These are phyloP conservation scores for Coniochaeta sp. DNA, from an alignment of 2,329 filamentous ascomycete genomes.

Conservation along the genomic window DNA sequence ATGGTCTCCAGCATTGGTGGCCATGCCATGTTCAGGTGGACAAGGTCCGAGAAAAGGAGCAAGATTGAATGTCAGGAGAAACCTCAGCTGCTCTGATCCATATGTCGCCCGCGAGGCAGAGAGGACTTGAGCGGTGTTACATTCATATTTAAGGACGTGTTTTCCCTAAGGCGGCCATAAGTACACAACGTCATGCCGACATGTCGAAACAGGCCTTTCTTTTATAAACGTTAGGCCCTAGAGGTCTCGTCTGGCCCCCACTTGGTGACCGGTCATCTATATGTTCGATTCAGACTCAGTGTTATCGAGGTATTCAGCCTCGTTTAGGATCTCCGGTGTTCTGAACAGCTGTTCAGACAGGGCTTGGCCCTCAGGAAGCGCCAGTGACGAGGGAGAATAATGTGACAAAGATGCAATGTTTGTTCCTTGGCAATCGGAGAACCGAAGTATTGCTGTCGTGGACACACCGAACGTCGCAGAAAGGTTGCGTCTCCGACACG, in stretches of 20 bases:
- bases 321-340: background rate
- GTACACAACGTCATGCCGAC: background rate
- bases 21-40: constrained; percentile 13
- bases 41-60: background rate
- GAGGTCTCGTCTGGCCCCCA: background rate
- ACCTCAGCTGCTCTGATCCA: constrained; percentile 1
- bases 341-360: background rate
- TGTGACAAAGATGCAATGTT: background rate
- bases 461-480: background rate
- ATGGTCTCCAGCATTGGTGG: constrained; percentile 23
- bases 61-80: constrained; percentile 10
- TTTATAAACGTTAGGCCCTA: background rate
- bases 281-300: background rate
- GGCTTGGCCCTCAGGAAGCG: background rate
- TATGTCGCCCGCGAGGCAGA: background rate
- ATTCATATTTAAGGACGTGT: background rate
- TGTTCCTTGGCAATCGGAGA: no score
- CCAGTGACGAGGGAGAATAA: background rate
- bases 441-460: background rate
- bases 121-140: background rate
- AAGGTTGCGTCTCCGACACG: background rate
- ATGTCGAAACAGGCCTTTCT: background rate
- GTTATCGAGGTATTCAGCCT: background rate
- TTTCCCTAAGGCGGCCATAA: background rate
- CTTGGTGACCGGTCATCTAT: background rate